Percentiles rank a stretch among this genome's conserved stretches.
Conservation (phyloP, 805 yeast species). For the Kluyveromyces nonfermentans region DNA sequence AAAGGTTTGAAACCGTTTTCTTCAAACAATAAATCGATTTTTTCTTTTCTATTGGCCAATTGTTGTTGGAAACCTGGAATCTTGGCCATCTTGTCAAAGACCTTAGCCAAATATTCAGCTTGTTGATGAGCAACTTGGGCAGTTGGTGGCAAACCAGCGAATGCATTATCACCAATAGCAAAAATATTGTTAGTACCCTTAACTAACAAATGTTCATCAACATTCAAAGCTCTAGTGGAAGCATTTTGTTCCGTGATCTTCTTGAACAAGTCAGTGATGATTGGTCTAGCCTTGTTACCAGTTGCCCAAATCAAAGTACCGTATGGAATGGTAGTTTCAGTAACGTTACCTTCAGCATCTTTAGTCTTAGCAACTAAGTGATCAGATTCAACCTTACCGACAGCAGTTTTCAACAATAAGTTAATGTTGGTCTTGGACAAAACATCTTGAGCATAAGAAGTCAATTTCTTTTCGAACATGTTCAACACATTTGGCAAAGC, state of each 20-base stretch:
- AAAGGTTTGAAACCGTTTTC: conserved; percentile 54
- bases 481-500: conserved; percentile 80
- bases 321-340: conserved; percentile 57
- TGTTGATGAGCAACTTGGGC: conserved; percentile 96
- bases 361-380: conserved; percentile 66
- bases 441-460: conserved; percentile 36
- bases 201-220: conserved; percentile 69
- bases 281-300: conserved; percentile 80
- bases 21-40: conserved; percentile 33
- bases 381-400: conserved; percentile 70
- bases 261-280: conserved; percentile 56
- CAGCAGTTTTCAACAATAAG: conserved; percentile 78
- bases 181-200: conserved; percentile 76
- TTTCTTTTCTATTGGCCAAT: conserved; percentile 30
- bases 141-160: conserved; percentile 85
- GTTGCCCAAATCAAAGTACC: conserved; percentile 96
- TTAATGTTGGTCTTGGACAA: conserved; percentile 49
- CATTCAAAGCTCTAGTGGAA: conserved; percentile 79
- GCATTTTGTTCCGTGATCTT: conserved; percentile 70
- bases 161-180: conserved; percentile 91
- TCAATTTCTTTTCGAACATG: conserved; percentile 37
- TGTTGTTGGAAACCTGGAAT: conserved; percentile 32
- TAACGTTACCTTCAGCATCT: conserved; percentile 59
- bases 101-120: conserved; percentile 69
- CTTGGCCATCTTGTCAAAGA: conserved; percentile 50